Percentiles rank a stretch among this genome's conserved stretches.
Conservation (phyloP, 73 alveolate species). For the Paramecium sexaurelia region DNA sequence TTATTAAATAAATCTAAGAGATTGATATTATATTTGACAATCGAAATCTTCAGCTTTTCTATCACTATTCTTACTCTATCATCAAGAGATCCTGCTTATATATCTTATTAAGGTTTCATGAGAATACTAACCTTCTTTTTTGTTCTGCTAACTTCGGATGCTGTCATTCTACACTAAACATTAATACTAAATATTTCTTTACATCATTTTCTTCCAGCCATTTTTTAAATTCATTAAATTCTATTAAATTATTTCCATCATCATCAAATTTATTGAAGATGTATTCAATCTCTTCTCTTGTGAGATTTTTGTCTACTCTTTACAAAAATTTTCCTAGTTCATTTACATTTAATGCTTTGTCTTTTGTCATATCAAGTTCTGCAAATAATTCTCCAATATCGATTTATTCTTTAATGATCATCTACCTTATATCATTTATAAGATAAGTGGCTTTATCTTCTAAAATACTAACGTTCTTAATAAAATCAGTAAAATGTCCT, state of each 20-base stretch:
- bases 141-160: slow-evolving; percentile 53
- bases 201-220: slow-evolving; percentile 68
- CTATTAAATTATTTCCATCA: slow-evolving; percentile 64
- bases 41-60: slow-evolving; percentile 9
- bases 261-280: slow-evolving; percentile 66
- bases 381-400: slow-evolving; percentile 64
- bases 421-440: slow-evolving; percentile 63
- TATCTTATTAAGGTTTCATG: background rate
- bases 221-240: slow-evolving; percentile 60
- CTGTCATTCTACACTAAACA: slow-evolving; percentile 54
- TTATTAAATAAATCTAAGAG: slow-evolving; percentile 32
- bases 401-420: slow-evolving; percentile 59
- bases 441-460: slow-evolving; percentile 65
- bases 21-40: slow-evolving; percentile 41
- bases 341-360: slow-evolving; percentile 48
- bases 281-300: slow-evolving; percentile 66
- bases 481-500: slow-evolving; percentile 60
- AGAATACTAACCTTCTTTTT: slow-evolving; percentile 45
- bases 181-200: background rate
- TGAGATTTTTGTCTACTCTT: slow-evolving; percentile 65
- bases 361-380: slow-evolving; percentile 63
- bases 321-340: slow-evolving; percentile 60
- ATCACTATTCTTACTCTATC: slow-evolving; percentile 23
- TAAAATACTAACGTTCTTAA: slow-evolving; percentile 22
- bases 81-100: background rate